phyloP scores from a whole-genome alignment of 1,139 yeast genomes.

The Meyerozyma carpophila region DNA sequence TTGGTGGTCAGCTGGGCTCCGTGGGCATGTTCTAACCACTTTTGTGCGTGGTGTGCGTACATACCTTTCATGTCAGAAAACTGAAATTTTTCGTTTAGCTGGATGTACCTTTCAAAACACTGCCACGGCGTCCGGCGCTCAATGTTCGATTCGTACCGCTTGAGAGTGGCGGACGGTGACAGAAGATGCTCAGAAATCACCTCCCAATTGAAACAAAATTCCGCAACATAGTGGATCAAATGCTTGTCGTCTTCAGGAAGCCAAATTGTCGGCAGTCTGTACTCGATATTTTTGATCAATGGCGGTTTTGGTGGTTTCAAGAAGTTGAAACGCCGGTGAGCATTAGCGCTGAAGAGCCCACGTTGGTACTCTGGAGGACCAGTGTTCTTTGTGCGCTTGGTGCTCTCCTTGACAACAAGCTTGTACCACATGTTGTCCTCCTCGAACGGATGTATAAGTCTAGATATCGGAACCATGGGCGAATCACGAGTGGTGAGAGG shows the following conservation, averaged over 20 bases:
- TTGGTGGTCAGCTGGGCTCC: constrained; percentile 83
- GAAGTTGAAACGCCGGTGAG: constrained; percentile 55
- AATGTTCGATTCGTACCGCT: constrained; percentile 74
- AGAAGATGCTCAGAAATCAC: constrained; percentile 74
- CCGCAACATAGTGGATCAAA: constrained; percentile 75
- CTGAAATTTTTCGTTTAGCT: constrained; percentile 82
- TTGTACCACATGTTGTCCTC: constrained; percentile 63
- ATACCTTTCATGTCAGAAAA: constrained; percentile 84
- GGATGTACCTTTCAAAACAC: constrained; percentile 93
- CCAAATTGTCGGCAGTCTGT: constrained; percentile 92
- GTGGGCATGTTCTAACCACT: constrained; percentile 89
- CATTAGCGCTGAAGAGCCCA: constrained; percentile 54
- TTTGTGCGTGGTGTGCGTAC: constrained; percentile 77
- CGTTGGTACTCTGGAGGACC: constrained; percentile 44
- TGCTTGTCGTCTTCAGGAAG: constrained; percentile 86
- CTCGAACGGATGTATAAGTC: constrained; percentile 56
- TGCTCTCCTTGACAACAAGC: constrained; percentile 47
- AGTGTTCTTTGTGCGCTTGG: constrained; percentile 13
- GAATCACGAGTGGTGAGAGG: constrained; percentile 13
- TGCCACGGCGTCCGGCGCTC: constrained; percentile 98
- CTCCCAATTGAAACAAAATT: constrained; percentile 91
- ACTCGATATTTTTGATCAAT: constrained; percentile 66
- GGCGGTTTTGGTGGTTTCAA: constrained; percentile 90
- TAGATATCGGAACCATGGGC: constrained; percentile 49
- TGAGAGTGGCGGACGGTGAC: constrained; percentile 50